Conservation (phyloP, 1,139 yeast genomes). For the Suhomyces wounanorum region DNA sequence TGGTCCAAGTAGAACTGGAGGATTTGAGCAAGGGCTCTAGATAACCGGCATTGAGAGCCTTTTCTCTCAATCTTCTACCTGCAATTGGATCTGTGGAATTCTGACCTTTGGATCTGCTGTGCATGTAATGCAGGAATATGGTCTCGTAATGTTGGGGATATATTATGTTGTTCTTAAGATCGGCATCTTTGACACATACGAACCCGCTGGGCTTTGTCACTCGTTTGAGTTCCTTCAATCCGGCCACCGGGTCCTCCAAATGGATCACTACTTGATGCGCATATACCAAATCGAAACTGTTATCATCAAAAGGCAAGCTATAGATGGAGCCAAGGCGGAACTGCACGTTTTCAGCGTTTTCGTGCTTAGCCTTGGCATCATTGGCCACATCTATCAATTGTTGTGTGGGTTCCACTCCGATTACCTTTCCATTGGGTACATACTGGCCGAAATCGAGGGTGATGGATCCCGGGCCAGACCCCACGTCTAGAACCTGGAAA, state of each 20-base stretch:
- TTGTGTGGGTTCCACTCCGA: conserved; percentile 37
- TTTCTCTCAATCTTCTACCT: conserved; percentile 19
- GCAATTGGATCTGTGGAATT: conserved; percentile 19
- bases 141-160: conserved; percentile 25
- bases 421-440: conserved; percentile 28
- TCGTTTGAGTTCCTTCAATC: conserved; percentile 12
- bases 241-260: conserved; percentile 29
- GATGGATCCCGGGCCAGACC: conserved; percentile 47
- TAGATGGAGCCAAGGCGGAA: conserved; percentile 35
- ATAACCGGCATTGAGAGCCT: conserved; percentile 26
- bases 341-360: conserved; percentile 22
- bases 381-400: conserved; percentile 32
- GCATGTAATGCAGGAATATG: conserved; percentile 13
- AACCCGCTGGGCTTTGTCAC: conserved; percentile 14
- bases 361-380: conserved; percentile 9
- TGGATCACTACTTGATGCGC: conserved; percentile 44
- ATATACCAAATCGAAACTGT: conserved; percentile 40
- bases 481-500: conserved; percentile 39
- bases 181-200: conserved; percentile 37
- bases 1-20: conserved; percentile 21
- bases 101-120: conserved; percentile 10
- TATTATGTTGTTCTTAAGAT: conserved; percentile 20
- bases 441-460: conserved; percentile 37
- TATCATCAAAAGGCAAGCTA: conserved; percentile 35
- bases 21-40: conserved; percentile 14